Conservation (phyloP, 2,329 filamentous ascomycete species). For the Fragosphaeria purpurea region DNA sequence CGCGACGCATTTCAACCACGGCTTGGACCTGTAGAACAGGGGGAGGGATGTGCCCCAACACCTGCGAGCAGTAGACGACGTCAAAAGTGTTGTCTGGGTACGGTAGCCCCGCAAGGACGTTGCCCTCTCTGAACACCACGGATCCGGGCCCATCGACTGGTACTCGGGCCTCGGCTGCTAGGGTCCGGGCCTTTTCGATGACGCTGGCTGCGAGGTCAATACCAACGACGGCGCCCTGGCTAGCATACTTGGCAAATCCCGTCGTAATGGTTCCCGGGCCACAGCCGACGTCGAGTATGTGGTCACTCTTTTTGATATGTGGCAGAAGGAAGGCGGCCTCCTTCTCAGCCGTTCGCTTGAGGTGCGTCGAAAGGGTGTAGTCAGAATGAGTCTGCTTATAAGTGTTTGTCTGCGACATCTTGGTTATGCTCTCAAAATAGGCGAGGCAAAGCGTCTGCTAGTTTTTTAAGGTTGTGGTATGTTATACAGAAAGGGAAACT, state of each 20-base stretch:
- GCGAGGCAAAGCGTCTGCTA: too few relatives aligned
- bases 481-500: too few relatives aligned
- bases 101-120: conserved; percentile 26
- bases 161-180: conserved; percentile 11
- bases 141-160: conserved; percentile 6
- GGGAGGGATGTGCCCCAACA: conserved; percentile 30
- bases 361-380: conserved; percentile 27
- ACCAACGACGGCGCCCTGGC: conserved; percentile 28
- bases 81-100: conserved; percentile 32
- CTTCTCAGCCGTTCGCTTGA: conserved; percentile 31
- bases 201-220: conserved; percentile 26
- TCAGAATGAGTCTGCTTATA: conserved; percentile 2
- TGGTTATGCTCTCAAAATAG: too few relatives aligned
- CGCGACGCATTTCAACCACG: conserved; percentile 30
- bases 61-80: conserved; percentile 31
- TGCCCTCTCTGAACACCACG: conserved; percentile 21
- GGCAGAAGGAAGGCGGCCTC: conserved; percentile 34
- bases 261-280: conserved; percentile 39
- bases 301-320: conserved; percentile 26
- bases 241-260: conserved; percentile 29
- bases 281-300: conserved; percentile 37
- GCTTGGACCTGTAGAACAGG: conserved; percentile 20
- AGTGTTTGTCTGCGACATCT: too few relatives aligned
- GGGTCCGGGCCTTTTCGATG: conserved; percentile 13
- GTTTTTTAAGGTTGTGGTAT: too few relatives aligned